These are phyloP conservation scores for Elsinoe fawcettii DNA, from an alignment of 2,329 filamentous ascomycete species.

Conservation along the genomic window DNA sequence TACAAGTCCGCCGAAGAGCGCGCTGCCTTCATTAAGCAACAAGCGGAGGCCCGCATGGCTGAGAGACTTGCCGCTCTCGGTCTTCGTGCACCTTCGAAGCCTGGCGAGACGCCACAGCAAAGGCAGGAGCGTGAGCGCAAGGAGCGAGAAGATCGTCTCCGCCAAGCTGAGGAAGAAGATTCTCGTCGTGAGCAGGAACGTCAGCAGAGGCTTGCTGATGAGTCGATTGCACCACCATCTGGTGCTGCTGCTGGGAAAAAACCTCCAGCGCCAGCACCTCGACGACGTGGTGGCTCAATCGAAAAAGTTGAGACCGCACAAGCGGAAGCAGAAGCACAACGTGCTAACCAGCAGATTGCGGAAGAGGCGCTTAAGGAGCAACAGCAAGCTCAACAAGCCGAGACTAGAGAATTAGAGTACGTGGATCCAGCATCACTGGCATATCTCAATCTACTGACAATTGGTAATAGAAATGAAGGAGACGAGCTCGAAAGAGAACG, in stretches of 20 bases:
- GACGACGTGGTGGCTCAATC: conserved; percentile 59
- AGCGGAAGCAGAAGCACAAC: conserved; percentile 50
- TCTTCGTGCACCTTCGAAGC: conserved; percentile 71
- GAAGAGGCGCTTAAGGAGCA: conserved; percentile 56
- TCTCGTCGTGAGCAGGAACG: conserved; percentile 79
- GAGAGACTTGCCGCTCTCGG: conserved; percentile 89
- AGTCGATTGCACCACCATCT: conserved; percentile 57
- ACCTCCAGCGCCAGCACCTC: conserved; percentile 58
- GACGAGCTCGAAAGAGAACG: conserved; percentile 73
- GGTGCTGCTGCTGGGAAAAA: conserved; percentile 36
- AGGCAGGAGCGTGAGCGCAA: conserved; percentile 78
- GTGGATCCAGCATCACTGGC: conserved; percentile 34
- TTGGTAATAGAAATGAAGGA: conserved; percentile 64
- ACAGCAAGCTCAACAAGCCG: conserved; percentile 66
- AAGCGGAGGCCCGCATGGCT: conserved; percentile 94
- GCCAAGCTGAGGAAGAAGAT: conserved; percentile 90
- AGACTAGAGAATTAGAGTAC: conserved; percentile 75
- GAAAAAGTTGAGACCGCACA: conserved; percentile 46
- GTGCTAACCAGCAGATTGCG: conserved; percentile 48
- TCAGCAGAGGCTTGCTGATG: conserved; percentile 72
- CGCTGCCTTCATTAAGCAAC: conserved; percentile 92
- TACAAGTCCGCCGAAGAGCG: conserved; percentile 90
- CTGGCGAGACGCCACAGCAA: conserved; percentile 71
- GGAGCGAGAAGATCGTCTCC: conserved; percentile 79
- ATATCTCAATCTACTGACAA: conserved; percentile 25